A percentile compares a stretch with the other conserved stretches of the same genome.
Evolutionary conservation across 2,329 filamentous ascomycete genomes (phyloP).

Genomic region (Venturia nashicola): DNA sequence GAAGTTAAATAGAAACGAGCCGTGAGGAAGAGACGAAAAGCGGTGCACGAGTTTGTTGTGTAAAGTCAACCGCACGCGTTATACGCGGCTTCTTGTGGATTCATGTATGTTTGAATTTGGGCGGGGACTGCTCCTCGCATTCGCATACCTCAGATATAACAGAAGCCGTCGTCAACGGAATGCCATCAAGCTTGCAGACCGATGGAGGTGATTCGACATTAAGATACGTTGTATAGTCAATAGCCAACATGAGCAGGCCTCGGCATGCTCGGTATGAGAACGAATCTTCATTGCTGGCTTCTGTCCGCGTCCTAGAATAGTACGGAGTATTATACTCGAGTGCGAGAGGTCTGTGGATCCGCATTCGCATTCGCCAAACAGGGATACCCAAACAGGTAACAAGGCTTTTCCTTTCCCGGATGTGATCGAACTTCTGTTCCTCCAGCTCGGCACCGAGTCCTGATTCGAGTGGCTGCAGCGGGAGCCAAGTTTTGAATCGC

Average conservation of each 20-base stretch:
- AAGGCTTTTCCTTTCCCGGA: background rate
- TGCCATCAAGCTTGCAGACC: background rate
- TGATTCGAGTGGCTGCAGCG: background rate
- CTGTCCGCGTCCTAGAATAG: too few species aligned
- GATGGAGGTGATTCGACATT: background rate
- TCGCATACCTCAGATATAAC: background rate
- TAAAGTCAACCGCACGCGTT: background rate
- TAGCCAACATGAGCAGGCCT: background rate
- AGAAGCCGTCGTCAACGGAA: background rate
- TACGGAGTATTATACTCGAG: background rate
- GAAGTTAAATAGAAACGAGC: background rate
- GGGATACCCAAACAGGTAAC: background rate
- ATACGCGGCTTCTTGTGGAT: background rate
- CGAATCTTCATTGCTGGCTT: too few species aligned
- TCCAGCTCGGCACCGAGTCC: background rate
- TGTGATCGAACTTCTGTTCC: background rate
- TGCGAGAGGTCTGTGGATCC: background rate
- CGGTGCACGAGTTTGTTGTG: background rate
- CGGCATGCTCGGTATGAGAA: background rate
- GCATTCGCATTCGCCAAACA: background rate
- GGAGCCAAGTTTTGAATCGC: background rate
- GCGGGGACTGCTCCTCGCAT: background rate
- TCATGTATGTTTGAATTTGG: background rate
- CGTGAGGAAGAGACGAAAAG: background rate
- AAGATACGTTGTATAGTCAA: background rate